phyloP scores from a whole-genome alignment of 371 early-diverging fungal genomes.

The Phascolomyces articulosus region DNA sequence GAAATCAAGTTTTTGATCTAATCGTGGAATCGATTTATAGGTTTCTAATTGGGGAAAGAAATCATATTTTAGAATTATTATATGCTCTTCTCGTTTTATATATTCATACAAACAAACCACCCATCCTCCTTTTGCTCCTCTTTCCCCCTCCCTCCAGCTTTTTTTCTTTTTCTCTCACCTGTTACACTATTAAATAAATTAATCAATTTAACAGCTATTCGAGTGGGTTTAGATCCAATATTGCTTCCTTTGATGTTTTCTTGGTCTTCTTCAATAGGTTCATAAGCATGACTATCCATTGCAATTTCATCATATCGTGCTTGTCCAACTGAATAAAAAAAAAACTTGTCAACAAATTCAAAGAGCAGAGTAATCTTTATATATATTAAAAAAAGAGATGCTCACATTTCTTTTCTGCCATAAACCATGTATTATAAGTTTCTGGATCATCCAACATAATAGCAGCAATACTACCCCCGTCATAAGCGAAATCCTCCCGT shows the following conservation, averaged over 20 bases:
- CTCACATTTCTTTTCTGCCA: slow-evolving; percentile 72
- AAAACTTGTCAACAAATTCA: not conserved
- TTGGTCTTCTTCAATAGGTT: slow-evolving; percentile 46
- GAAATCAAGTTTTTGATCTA: slow-evolving; percentile 50
- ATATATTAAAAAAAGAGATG: not conserved
- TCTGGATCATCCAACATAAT: slow-evolving; percentile 57
- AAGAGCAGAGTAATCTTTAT: not conserved
- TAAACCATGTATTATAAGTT: slow-evolving; percentile 76
- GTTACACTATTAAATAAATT: slow-evolving; percentile 66
- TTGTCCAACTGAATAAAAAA: slow-evolving; percentile 51
- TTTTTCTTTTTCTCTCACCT: slow-evolving; percentile 31
- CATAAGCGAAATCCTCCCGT: slow-evolving; percentile 69
- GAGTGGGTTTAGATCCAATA: slow-evolving; percentile 30
- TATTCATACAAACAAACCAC: no score
- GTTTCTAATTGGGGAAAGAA: slow-evolving; percentile 27
- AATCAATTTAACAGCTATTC: slow-evolving; percentile 61
- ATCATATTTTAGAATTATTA: no score
- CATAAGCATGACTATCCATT: slow-evolving; percentile 64
- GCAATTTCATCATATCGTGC: slow-evolving; percentile 65
- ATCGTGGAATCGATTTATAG: slow-evolving; percentile 39
- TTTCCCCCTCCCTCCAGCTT: no score
- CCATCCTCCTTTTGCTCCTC: no score
- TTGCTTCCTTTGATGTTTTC: slow-evolving; percentile 14
- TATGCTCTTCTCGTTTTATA: no score
- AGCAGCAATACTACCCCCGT: slow-evolving; percentile 49